A percentile compares a stretch with the other conserved stretches of the same genome.
These are phyloP conservation scores for Coprinellus micaceus DNA, from an alignment of 768 basidiomycete species.

Conservation along the genomic window DNA sequence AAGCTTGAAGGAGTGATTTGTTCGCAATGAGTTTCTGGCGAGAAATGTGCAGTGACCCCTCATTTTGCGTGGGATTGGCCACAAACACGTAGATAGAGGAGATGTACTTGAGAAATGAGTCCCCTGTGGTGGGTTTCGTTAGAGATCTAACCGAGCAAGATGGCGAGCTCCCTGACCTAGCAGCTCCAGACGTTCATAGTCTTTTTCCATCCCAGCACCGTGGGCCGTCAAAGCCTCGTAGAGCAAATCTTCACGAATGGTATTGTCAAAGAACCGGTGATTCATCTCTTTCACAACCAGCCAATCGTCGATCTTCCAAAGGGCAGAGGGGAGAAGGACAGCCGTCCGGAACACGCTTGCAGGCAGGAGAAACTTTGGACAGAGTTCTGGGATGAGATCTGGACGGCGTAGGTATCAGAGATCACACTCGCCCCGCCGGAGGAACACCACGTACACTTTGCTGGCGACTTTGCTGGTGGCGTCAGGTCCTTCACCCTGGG, in stretches of 20 bases:
- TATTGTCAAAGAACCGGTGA: conserved; percentile 56
- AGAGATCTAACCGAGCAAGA: conserved; percentile 8
- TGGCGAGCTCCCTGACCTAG: conserved; percentile 49
- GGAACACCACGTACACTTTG: conserved; percentile 52
- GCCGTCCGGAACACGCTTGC: conserved; percentile 69
- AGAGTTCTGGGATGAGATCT: conserved; percentile 87
- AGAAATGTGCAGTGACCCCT: conserved; percentile 63
- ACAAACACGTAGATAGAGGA: conserved; percentile 73
- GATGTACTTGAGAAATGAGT: conserved; percentile 80
- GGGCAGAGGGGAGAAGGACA: conserved; percentile 71
- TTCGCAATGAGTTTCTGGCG: conserved; percentile 77
- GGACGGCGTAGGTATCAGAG: conserved; percentile 1
- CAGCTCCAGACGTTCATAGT: conserved; percentile 85
- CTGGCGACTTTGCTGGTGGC: conserved; percentile 33
- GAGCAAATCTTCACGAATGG: conserved; percentile 59
- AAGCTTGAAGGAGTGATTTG: conserved; percentile 53
- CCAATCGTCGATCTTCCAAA: conserved; percentile 66
- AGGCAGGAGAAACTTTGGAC: conserved; percentile 65
- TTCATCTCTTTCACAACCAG: conserved; percentile 79
- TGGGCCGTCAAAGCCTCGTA: conserved; percentile 68
- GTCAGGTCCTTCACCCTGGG: conserved; percentile 40
- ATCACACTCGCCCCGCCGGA: background rate
- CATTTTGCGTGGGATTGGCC: conserved; percentile 56
- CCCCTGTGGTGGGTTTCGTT: conserved; percentile 42
- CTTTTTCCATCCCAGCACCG: conserved; percentile 61